Base-by-base conservation (phyloP, 2,329 filamentous ascomycete species). In the Verticillium tricorpus region DNA sequence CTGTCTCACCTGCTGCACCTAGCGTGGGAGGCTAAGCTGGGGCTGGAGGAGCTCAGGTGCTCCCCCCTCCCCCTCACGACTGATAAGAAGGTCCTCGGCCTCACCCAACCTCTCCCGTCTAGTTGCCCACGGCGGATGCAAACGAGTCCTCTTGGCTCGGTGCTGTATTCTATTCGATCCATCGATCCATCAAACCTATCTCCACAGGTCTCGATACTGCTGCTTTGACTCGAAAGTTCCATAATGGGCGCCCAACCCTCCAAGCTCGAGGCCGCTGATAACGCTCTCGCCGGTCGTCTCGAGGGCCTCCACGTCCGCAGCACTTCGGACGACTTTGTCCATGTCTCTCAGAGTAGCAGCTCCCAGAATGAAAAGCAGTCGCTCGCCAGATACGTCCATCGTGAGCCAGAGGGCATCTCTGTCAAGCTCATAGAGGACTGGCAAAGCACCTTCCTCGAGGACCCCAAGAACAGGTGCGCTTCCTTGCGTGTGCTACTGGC, bases 381-480 rank as follows among this genome's bases (percentile, higher is more conserved):
- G 7, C 64, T 71, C 31, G 39, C 61, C 9, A 52, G 45, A 52
- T 19, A 22, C 22, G 11, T 52, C 19, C 45, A 52, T 52, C 72
- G 70, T 59, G 63, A 74, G 50, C 74, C 78, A 1, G 76, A 82
- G 69, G 73, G 74, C 60, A 77, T 92, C 3, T 82, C 82, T 1
- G 72, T 86, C 14, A 71, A 78, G 14, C 73, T 80, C 5, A 77
- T 87, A 12, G 74, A 79, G 62, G 72, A 81, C 57, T 90, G 88
- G 87, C 85, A 90, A 74, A 79, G 80, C 57, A 76, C 82, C 67
- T 76, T 90, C 37, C 78, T 91, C 64, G 76, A 82, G 56, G 86
- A 91, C 69, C 84, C 88, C 19, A 87, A 87, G 76, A 87, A 83
- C 78, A 86, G 84, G 88, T 87, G 65, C 67, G 71, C 63, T 9